These are phyloP conservation scores for Lodderomyces jiufengensis DNA, from an alignment of 1,139 yeast species.

Conservation along the genomic window DNA sequence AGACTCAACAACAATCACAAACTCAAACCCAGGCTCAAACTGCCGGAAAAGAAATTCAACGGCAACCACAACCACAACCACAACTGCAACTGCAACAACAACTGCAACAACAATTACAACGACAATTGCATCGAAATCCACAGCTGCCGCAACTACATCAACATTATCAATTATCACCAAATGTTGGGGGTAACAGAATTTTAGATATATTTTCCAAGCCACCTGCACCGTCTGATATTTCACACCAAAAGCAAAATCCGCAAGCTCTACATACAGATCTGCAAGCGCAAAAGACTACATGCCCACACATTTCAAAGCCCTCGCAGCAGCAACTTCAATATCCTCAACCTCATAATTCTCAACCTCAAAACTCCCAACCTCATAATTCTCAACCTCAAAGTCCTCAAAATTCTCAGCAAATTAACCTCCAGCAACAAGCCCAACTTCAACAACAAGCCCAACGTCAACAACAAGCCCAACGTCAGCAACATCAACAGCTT, in stretches of 20 bases:
- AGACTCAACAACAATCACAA: no score
- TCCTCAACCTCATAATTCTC: no score
- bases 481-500: not conserved
- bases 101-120: not conserved
- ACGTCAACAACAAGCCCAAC: not conserved
- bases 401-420: not conserved
- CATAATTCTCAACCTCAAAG: not conserved
- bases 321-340: not conserved
- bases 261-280: no score
- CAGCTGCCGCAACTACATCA: no score
- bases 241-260: not conserved
- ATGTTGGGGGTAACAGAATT: no score
- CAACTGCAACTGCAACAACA: constrained; percentile 3
- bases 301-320: no score
- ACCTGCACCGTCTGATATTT: no score
- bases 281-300: no score
- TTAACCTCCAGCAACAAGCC: not conserved
- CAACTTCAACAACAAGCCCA: not conserved
- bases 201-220: no score
- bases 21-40: no score
- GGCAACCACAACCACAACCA: constrained; percentile 1
- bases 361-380: not conserved
- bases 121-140: no score
- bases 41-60: constrained; percentile 1
- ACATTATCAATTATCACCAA: no score